Evolutionary conservation across 2,329 filamentous ascomycete genomes (phyloP), one percentile per base, ranked within the genome.

Genomic region (Botrytis galanthina): DNA sequence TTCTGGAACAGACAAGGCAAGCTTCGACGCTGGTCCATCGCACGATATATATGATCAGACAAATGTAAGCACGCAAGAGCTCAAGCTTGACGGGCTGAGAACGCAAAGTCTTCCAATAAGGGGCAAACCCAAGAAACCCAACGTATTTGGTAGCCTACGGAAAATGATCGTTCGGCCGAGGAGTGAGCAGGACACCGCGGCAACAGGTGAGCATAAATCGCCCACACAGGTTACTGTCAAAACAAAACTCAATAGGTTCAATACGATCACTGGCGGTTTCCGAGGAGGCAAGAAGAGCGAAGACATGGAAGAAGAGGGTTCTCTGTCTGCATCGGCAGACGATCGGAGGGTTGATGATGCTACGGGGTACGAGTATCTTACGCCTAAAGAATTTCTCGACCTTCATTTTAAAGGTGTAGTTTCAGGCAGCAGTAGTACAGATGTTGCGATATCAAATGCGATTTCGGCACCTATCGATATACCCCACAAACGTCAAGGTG

Each of bases 181-280:
- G 39, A 72, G 70, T 35, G 70, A 72, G 44, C 70, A 39, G n/a
- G 66, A 69, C 64, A 67, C 46, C 9, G 32, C 37, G 1, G 22
- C 42, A n/a, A 66, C 39, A 46, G 61, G 48, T 54, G 48, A 67
- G 32, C n/a, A 42, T 57, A 29, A n/a, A 67, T 42, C 18, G 26
- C 22, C 46, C n/a, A 35, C 12, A 37, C 46, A 51, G 7, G 54
- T 22, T 18, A 32, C 10, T 10, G 70, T 37, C 48, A 67, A 26
- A n/a, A 20, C 54, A 57, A 29, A 39, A 14, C 9, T 32, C 44
- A 20, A 22, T 14, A 67, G 22, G 18, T 48, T 42, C 14, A 51
- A 63, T 64, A 64, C 69, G 18, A 29, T 32, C 8, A n/a, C 66
- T 32, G 66, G 35, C 10, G n/a, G 26, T 57, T 42, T 29, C 1